Base-by-base conservation (phyloP, 352 stramenopile species). In the Phytopythium delawarense region DNA sequence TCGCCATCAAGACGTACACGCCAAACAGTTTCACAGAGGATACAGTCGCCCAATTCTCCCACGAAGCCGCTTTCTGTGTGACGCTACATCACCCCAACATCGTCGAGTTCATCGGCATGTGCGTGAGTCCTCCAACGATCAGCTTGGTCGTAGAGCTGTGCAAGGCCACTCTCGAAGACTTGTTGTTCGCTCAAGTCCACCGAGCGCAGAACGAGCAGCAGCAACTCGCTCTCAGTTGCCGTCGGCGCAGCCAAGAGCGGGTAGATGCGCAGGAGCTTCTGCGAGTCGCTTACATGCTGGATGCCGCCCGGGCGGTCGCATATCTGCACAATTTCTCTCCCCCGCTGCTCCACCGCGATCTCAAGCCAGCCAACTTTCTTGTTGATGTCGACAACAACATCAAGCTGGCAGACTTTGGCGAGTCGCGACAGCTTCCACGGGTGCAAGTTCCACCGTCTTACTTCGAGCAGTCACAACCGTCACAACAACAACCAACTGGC, bases 401-500 rank as follows among this genome's bases (percentile, higher is more conserved):
- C 62, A 90, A 89, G 44, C 70, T 90, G 53, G 85, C 81, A 2
- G 81, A 90, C 49, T 90, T 90, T 59, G 79, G 81, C 8, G 80
- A 89, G 25, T 88, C 80, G 0, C 66, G 80, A n/a, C 75, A 70
- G n/a, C 42, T 86, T 30, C 74, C 78, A 28, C 44, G 46, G 30
- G 42, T 64, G 7, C 21, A 49, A 66, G 2, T 45, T 62, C 13
- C 18, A 35, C 5, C 49, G n/a, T 52, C 39, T 2, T 51, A 44
- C 20, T 28, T n/a, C 6, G n/a, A 56, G 16, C 28, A 32, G 28
- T 7, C 28, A 37, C 23, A 40, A 13, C 28, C 7, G 6, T 2
- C 28, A 9, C 25, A 37, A 2, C 15, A 40, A 2, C 23, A 20
- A 37, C 4, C 9, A 9, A 2, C 28, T 50, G 11, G 40, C 12